A percentile compares a stretch with the other conserved stretches of the same genome.
Evolutionary conservation across 139 green algal species (phyloP).

Genomic region (Microglena sp.): DNA sequence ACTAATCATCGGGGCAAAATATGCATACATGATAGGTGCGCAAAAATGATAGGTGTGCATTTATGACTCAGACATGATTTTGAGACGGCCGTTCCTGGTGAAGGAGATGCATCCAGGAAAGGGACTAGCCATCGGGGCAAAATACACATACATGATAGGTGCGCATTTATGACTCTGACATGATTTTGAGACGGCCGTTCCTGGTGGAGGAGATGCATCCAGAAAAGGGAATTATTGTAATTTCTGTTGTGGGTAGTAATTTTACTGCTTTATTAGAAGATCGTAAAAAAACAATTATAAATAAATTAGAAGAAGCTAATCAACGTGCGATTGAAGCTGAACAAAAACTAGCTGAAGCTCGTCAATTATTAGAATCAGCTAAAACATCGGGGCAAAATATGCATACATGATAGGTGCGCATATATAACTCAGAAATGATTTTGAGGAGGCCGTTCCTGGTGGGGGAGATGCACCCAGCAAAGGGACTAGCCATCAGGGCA

Average conservation of each 20-base stretch:
- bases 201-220: no score
- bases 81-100: conserved; percentile 34
- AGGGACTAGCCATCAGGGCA: no score
- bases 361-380: no score
- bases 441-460: conserved; percentile 38
- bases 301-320: no score
- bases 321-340: no score
- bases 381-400: not conserved
- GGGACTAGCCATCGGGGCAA: not conserved
- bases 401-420: not conserved
- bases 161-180: conserved; percentile 46
- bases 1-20: conserved; percentile 11
- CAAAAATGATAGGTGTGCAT: conserved; percentile 42
- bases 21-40: not conserved
- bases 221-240: no score
- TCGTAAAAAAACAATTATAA: no score
- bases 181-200: no score
- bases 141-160: conserved; percentile 23
- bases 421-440: conserved; percentile 43
- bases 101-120: conserved; percentile 19
- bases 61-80: conserved; percentile 41
- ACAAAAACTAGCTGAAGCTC: no score
- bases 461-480: conserved; percentile 18
- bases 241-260: no score
- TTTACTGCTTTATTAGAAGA: no score